A percentile compares a stretch with the other conserved stretches of the same genome.
Conservation (phyloP, 2,329 filamentous ascomycete genomes). For the Bipolaris bicolor region DNA sequence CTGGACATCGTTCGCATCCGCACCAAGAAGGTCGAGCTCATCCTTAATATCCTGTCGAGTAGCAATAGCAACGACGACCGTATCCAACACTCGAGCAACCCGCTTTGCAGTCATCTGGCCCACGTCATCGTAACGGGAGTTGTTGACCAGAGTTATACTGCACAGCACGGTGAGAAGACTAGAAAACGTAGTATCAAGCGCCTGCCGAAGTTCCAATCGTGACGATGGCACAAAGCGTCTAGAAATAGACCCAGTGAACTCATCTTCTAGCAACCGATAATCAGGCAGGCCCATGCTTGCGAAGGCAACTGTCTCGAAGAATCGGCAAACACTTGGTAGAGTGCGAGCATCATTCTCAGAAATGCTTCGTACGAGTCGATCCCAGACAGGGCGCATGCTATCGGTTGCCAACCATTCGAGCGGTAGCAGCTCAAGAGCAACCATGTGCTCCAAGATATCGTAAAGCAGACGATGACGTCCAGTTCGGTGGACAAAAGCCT, state of each 20-base stretch:
- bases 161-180: constrained; percentile 44
- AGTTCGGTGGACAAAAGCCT: constrained; percentile 36
- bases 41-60: constrained; percentile 29
- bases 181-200: constrained; percentile 44
- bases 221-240: constrained; percentile 34
- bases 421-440: constrained; percentile 43
- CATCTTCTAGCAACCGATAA: constrained; percentile 29
- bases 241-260: constrained; percentile 22
- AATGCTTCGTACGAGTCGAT: constrained; percentile 41
- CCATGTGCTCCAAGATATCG: constrained; percentile 42
- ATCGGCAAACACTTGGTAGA: constrained; percentile 32
- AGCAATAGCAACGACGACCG: constrained; percentile 32
- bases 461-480: constrained; percentile 44
- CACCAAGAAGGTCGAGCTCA: constrained; percentile 32
- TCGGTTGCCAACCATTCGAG: constrained; percentile 49
- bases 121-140: constrained; percentile 22
- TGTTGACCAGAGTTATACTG: constrained; percentile 41
- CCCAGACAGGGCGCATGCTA: constrained; percentile 45
- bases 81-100: constrained; percentile 34
- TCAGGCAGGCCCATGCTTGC: constrained; percentile 40
- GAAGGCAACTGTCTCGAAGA: constrained; percentile 40
- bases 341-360: constrained; percentile 37
- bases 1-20: constrained; percentile 34
- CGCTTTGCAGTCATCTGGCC: constrained; percentile 22
- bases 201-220: constrained; percentile 38